Conservation (phyloP, 2,329 filamentous ascomycete species). For the Hypoxylon sp. region DNA sequence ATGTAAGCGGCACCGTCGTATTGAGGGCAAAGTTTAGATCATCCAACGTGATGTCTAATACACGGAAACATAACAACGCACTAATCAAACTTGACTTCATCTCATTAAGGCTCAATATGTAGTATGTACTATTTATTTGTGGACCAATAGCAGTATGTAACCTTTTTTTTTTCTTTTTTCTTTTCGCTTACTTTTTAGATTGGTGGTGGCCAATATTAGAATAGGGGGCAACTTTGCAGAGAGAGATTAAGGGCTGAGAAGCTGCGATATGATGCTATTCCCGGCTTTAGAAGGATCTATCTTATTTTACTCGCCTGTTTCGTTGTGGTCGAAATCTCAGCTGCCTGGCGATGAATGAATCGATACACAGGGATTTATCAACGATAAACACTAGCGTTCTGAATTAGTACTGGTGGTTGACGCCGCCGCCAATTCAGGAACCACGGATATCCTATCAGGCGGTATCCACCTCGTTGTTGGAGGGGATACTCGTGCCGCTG, state of each 20-base stretch:
- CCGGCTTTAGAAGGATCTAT: slow-evolving; percentile 18
- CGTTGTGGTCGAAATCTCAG: slow-evolving; percentile 21
- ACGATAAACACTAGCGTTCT: slow-evolving; percentile 34
- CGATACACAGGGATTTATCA: slow-evolving; percentile 19
- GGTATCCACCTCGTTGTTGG: slow-evolving; percentile 24
- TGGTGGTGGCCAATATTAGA: slow-evolving; percentile 29
- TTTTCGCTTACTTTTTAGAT: slow-evolving; percentile 38
- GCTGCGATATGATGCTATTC: slow-evolving; percentile 30
- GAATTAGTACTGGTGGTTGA: slow-evolving; percentile 36
- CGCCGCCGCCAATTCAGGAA: slow-evolving; percentile 38
- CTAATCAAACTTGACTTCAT: slow-evolving; percentile 14
- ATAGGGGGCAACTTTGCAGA: slow-evolving; percentile 24
- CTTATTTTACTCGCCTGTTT: slow-evolving; percentile 14
- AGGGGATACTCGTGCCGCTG: slow-evolving; percentile 22
- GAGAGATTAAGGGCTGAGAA: slow-evolving; percentile 22
- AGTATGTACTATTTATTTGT: slow-evolving; percentile 20
- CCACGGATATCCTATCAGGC: slow-evolving; percentile 39
- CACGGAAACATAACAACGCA: not conserved
- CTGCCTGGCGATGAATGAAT: slow-evolving; percentile 5
- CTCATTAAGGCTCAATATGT: slow-evolving; percentile 19
- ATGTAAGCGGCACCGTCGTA: slow-evolving; percentile 16
- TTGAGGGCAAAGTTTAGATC: slow-evolving; percentile 10
- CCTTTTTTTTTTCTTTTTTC: too few relatives aligned
- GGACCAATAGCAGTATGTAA: slow-evolving; percentile 30
- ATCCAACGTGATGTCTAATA: slow-evolving; percentile 16